These are phyloP conservation scores for Ascochyta rabiei DNA, from an alignment of 2,329 filamentous ascomycete genomes.

Conservation along the genomic window DNA sequence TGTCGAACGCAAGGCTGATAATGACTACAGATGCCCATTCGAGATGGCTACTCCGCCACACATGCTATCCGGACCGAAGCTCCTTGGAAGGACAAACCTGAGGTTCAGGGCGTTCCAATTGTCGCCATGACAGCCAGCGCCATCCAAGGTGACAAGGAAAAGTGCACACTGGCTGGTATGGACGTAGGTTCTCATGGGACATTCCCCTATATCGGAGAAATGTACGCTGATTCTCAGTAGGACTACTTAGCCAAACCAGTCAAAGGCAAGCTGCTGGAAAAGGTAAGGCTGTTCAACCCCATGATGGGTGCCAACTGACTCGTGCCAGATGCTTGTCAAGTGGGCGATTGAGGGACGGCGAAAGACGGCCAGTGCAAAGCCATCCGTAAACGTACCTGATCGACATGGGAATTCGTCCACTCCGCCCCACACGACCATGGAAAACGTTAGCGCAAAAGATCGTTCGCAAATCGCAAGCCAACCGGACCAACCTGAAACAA, in stretches of 20 bases:
- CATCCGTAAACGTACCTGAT: conserved; percentile 37
- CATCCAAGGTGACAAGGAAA: conserved; percentile 77
- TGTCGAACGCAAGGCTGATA: conserved; percentile 31
- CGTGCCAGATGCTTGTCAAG: conserved; percentile 63
- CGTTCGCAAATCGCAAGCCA: conserved; percentile 35
- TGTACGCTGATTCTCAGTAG: conserved; percentile 21
- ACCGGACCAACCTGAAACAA: conserved; percentile 42
- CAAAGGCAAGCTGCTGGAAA: conserved; percentile 70
- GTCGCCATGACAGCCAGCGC: conserved; percentile 83
- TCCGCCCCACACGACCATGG: conserved; percentile 20
- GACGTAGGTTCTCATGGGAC: conserved; percentile 52
- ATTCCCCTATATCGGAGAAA: conserved; percentile 12
- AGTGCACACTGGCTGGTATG: conserved; percentile 76
- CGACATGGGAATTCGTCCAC: conserved; percentile 22
- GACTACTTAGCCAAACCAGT: conserved; percentile 61
- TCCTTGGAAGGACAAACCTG: conserved; percentile 65
- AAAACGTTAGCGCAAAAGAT: conserved; percentile 35
- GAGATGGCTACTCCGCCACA: conserved; percentile 79
- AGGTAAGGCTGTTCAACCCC: conserved; percentile 28
- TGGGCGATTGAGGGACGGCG: conserved; percentile 62
- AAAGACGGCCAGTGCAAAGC: conserved; percentile 37
- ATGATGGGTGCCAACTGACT: conserved; percentile 22
- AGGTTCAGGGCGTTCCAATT: conserved; percentile 68
- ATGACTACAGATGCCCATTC: conserved; percentile 57
- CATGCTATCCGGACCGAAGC: conserved; percentile 72